A percentile compares a stretch with the other conserved stretches of the same genome.
Conservation (phyloP, 768 basidiomycete genomes). For the Saitozyma sp. region DNA sequence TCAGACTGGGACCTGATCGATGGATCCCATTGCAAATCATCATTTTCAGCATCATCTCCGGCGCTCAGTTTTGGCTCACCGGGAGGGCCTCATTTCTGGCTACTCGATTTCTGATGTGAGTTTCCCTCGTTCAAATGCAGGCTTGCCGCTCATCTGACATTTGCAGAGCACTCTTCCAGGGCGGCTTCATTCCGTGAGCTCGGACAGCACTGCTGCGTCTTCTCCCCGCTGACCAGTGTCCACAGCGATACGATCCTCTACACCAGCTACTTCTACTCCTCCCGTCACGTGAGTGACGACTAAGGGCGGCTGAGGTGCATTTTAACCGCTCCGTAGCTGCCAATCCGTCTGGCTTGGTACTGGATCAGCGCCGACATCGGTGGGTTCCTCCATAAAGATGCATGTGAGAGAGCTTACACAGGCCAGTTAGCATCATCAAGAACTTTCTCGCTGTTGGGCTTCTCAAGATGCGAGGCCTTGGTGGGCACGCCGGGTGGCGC, state of each 20-base stretch:
- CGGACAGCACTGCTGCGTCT: too few species aligned
- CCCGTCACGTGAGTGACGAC: conserved; percentile 3
- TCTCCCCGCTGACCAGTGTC: too few species aligned
- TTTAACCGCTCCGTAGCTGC: conserved; percentile 53
- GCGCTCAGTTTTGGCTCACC: conserved; percentile 64
- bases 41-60: conserved; percentile 62
- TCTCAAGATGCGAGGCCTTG: conserved; percentile 59
- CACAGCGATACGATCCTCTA: conserved; percentile 62
- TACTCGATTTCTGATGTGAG: conserved; percentile 54
- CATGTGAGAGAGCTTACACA: neutral
- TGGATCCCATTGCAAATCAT: conserved; percentile 51
- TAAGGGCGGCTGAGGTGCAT: too few species aligned
- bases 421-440: conserved; percentile 53
- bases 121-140: conserved; percentile 40
- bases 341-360: conserved; percentile 69
- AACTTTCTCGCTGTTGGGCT: conserved; percentile 70
- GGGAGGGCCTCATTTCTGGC: conserved; percentile 62
- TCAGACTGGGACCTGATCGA: conserved; percentile 62
- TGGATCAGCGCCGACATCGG: conserved; percentile 59
- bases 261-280: conserved; percentile 66
- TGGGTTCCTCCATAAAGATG: conserved; percentile 1
- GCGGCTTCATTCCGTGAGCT: conserved; percentile 55
- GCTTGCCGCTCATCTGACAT: conserved; percentile 1
- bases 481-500: conserved; percentile 56
- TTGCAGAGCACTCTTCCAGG: conserved; percentile 59